Conservation (phyloP, 2,329 filamentous ascomycete species). For the Capronia epimyces region DNA sequence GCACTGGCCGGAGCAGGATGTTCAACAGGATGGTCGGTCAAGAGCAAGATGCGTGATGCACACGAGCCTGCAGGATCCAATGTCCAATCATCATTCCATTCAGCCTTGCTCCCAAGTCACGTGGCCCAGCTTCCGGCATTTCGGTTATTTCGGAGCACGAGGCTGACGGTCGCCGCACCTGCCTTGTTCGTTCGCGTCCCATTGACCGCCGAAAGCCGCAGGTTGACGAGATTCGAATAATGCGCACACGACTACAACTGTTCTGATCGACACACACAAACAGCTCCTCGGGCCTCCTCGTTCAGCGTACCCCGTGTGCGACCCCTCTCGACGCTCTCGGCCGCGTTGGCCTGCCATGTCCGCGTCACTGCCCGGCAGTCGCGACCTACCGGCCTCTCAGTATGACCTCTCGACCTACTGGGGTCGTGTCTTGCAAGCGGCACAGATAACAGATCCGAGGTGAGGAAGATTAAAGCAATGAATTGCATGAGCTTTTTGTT, state of each 20-base stretch:
- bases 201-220: slow-evolving; percentile 2
- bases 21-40: too few relatives aligned
- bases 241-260: too few relatives aligned
- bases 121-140: not conserved
- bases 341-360: slow-evolving; percentile 45
- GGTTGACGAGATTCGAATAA: not conserved
- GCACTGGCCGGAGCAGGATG: too few relatives aligned
- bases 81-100: too few relatives aligned
- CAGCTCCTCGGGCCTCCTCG: too few relatives aligned
- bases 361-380: slow-evolving; percentile 57
- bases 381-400: slow-evolving; percentile 84
- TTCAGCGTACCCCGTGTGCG: too few relatives aligned
- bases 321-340: slow-evolving; percentile 1
- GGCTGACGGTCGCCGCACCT: slow-evolving; percentile 4
- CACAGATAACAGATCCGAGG: slow-evolving; percentile 90
- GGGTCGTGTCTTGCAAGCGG: slow-evolving; percentile 86
- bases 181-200: not conserved
- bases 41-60: not conserved
- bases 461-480: slow-evolving; percentile 47
- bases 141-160: not conserved
- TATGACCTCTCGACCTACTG: slow-evolving; percentile 92
- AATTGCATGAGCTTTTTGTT: not conserved
- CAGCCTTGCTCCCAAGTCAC: not conserved
- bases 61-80: too few relatives aligned
- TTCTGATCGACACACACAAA: not conserved